These are phyloP conservation scores for Tetrapisispora pingtungensis DNA, from an alignment of 805 yeast genomes.

Conservation along the genomic window DNA sequence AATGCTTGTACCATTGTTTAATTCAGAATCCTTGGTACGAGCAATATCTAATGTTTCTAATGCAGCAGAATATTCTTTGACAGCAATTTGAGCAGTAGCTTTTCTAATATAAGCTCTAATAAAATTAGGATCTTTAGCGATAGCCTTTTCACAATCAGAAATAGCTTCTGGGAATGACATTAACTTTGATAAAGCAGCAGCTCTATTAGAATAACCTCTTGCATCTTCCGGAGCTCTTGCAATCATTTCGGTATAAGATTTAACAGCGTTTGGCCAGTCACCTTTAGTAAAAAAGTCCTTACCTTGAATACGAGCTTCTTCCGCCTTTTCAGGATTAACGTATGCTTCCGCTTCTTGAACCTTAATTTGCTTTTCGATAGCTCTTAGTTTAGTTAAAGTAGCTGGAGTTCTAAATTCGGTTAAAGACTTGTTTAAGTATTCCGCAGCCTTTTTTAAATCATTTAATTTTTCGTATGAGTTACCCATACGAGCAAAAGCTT, in stretches of 20 bases:
- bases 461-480: constrained; percentile 66
- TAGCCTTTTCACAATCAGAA: constrained; percentile 83
- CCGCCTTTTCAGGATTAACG: constrained; percentile 85
- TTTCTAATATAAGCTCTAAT: constrained; percentile 94
- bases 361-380: constrained; percentile 79
- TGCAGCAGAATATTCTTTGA: constrained; percentile 75
- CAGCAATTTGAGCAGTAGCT: constrained; percentile 87
- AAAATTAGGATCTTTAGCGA: constrained; percentile 77
- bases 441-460: constrained; percentile 63
- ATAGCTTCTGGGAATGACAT: constrained; percentile 97
- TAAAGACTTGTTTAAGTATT: constrained; percentile 75
- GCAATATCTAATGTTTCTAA: constrained; percentile 75
- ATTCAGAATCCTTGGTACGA: constrained; percentile 59
- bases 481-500: constrained; percentile 89
- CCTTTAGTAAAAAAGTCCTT: constrained; percentile 79
- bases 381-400: constrained; percentile 74
- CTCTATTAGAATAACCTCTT: constrained; percentile 94
- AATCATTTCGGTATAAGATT: constrained; percentile 89
- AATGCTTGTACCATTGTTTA: constrained; percentile 48
- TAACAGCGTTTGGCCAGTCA: constrained; percentile 95
- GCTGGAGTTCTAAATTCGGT: constrained; percentile 98
- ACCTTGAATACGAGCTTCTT: constrained; percentile 89
- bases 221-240: constrained; percentile 96
- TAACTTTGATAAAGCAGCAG: constrained; percentile 89
- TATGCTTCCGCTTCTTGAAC: constrained; percentile 66